These are phyloP conservation scores for Lipomyces orientalis DNA, from an alignment of 805 yeast genomes.

Conservation along the genomic window DNA sequence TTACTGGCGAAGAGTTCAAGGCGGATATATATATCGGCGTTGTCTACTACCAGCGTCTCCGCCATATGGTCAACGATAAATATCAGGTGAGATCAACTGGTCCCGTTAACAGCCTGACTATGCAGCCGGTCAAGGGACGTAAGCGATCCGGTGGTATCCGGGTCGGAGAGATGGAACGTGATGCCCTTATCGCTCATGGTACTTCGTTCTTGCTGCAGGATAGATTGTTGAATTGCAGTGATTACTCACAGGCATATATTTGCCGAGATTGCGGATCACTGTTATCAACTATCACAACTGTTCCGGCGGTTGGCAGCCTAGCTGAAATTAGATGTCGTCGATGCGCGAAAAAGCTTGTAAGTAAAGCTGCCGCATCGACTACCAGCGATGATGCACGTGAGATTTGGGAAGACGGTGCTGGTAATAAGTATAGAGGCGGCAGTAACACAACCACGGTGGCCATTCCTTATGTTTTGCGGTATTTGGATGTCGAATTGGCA, in stretches of 20 bases:
- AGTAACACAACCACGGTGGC: slow-evolving; percentile 93
- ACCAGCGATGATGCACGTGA: slow-evolving; percentile 66
- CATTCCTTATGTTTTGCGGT: slow-evolving; percentile 93
- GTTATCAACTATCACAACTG: slow-evolving; percentile 85
- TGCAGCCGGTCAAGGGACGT: slow-evolving; percentile 99
- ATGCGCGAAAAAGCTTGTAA: slow-evolving; percentile 76
- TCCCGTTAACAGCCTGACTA: slow-evolving; percentile 93
- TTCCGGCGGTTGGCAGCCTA: slow-evolving; percentile 82
- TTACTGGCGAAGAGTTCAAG: slow-evolving; percentile 95
- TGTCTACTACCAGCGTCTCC: slow-evolving; percentile 95
- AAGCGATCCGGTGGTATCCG: slow-evolving; percentile 99
- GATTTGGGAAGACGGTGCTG: slow-evolving; percentile 97
- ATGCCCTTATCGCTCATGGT: slow-evolving; percentile 98
- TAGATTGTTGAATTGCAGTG: slow-evolving; percentile 91
- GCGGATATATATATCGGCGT: slow-evolving; percentile 96
- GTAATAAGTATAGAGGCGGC: slow-evolving; percentile 90
- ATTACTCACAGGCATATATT: slow-evolving; percentile 87
- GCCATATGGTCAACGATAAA: slow-evolving; percentile 99
- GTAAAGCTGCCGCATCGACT: slow-evolving; percentile 47
- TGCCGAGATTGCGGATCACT: slow-evolving; percentile 95
- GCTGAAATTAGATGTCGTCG: slow-evolving; percentile 86
- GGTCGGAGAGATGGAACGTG: slow-evolving; percentile 99
- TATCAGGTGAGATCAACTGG: slow-evolving; percentile 99
- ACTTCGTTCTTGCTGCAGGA: slow-evolving; percentile 94
- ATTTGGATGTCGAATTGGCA: slow-evolving; percentile 90